Conservation (phyloP, 257 asterid species). For the Asclepias syriaca region DNA sequence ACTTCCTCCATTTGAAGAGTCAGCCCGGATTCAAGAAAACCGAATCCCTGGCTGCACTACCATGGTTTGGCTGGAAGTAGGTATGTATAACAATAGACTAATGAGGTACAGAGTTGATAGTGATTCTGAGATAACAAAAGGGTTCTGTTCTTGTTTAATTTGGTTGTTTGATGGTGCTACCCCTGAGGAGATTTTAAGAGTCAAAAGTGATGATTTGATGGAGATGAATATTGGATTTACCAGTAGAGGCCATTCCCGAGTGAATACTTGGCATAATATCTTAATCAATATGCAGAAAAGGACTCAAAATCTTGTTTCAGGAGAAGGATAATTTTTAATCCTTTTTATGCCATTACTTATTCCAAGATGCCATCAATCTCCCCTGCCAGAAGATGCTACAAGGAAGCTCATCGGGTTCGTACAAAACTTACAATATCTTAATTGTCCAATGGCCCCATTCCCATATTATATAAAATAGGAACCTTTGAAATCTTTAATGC, state of each 20-base stretch:
- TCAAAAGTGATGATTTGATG: conserved; percentile 52
- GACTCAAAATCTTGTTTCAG: conserved; percentile 43
- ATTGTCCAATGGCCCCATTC: not conserved
- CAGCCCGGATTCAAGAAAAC: conserved; percentile 28
- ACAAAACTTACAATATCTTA: conserved; percentile 1
- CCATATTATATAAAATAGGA: not conserved
- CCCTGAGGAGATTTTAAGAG: conserved; percentile 53
- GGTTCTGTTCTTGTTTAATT: conserved; percentile 71
- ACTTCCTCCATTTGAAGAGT: conserved; percentile 28
- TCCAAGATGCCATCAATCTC: conserved; percentile 8
- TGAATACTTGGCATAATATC: conserved; percentile 83
- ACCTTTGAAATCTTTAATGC: not conserved
- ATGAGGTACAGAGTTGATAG: conserved; percentile 55
- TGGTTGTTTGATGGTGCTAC: conserved; percentile 69
- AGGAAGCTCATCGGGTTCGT: conserved; percentile 30
- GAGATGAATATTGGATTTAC: conserved; percentile 67
- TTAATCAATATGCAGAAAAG: conserved; percentile 64
- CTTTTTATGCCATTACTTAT: conserved; percentile 12
- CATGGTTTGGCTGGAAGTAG: conserved; percentile 39
- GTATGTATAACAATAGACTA: conserved; percentile 25
- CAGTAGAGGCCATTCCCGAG: conserved; percentile 54
- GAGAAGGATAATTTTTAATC: conserved; percentile 18
- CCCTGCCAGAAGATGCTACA: conserved; percentile 32
- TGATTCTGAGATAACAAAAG: conserved; percentile 78
- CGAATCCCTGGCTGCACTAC: conserved; percentile 43